Evolutionary conservation across 805 yeast genomes (phyloP).

Genomic region (Tetrapisispora fleetii): DNA sequence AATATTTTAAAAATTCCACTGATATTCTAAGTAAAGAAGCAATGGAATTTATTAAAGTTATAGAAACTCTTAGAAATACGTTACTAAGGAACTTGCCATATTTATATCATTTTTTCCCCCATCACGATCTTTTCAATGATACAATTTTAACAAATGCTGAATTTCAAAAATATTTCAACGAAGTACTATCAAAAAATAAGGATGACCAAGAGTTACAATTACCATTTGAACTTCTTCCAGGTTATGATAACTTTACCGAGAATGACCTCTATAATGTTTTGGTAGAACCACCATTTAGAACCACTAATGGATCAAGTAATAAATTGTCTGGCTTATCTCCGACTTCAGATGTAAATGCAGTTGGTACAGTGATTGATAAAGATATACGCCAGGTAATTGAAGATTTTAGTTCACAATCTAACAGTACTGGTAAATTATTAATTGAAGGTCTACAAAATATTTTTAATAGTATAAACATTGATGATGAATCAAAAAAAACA

Average conservation of each 20-base stretch:
- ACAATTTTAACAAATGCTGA: slow-evolving; percentile 17
- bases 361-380: background rate
- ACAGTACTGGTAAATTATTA: slow-evolving; percentile 20
- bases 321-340: background rate
- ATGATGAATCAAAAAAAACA: slow-evolving; percentile 18
- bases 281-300: slow-evolving; percentile 8
- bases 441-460: slow-evolving; percentile 18
- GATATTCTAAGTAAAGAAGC: slow-evolving; percentile 10
- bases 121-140: slow-evolving; percentile 23
- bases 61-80: slow-evolving; percentile 16
- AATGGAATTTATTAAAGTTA: slow-evolving; percentile 13
- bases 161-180: slow-evolving; percentile 16
- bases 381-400: slow-evolving; percentile 12
- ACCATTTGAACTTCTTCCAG: slow-evolving; percentile 11
- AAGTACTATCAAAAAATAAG: background rate
- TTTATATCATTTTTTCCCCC: slow-evolving; percentile 21
- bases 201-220: background rate
- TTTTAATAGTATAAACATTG: slow-evolving; percentile 22
- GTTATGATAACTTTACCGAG: slow-evolving; percentile 3
- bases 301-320: background rate
- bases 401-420: slow-evolving; percentile 22
- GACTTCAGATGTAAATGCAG: background rate
- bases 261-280: slow-evolving; percentile 7
- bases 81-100: slow-evolving; percentile 22
- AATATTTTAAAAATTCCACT: slow-evolving; percentile 12